phyloP scores from a whole-genome alignment of 2,329 filamentous ascomycete species.

The Coleophoma cylindrospora region DNA sequence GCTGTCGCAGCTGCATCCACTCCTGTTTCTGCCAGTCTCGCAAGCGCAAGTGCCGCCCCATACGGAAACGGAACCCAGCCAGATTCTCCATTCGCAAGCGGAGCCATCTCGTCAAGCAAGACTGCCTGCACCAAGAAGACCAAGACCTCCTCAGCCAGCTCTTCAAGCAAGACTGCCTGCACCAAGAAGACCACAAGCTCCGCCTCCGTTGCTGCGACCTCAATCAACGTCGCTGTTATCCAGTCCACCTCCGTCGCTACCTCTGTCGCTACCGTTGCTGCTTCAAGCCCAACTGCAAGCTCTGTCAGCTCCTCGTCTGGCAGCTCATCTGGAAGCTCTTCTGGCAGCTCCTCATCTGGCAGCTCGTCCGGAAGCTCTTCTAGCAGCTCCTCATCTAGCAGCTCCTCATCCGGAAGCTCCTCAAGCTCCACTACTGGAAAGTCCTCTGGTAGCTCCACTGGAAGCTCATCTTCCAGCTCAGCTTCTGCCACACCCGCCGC shows the following conservation, averaged over 20 bases:
- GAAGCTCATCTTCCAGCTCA: background rate
- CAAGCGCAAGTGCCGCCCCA: background rate
- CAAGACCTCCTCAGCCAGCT: slow-evolving; percentile 1
- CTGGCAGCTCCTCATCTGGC: background rate
- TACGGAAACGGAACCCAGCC: background rate
- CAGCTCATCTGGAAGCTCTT: background rate
- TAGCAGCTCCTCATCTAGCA: background rate
- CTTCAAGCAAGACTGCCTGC: background rate
- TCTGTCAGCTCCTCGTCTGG: background rate
- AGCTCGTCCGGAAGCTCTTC: background rate
- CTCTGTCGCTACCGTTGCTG: background rate
- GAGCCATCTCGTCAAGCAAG: background rate
- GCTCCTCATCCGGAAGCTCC: background rate
- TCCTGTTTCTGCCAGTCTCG: background rate
- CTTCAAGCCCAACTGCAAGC: slow-evolving; percentile 7
- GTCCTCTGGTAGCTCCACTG: slow-evolving; percentile 1
- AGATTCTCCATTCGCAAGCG: background rate
- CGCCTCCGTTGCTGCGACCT: background rate
- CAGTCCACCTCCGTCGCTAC: background rate
- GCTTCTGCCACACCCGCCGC: background rate
- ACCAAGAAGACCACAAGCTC: background rate
- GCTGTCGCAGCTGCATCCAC: slow-evolving; percentile 3
- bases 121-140: background rate
- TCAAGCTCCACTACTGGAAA: background rate
- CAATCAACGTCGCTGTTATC: background rate